Evolutionary conservation across 1,139 yeast genomes (phyloP).

Genomic region (Lodderomyces orthopsilosis): DNA sequence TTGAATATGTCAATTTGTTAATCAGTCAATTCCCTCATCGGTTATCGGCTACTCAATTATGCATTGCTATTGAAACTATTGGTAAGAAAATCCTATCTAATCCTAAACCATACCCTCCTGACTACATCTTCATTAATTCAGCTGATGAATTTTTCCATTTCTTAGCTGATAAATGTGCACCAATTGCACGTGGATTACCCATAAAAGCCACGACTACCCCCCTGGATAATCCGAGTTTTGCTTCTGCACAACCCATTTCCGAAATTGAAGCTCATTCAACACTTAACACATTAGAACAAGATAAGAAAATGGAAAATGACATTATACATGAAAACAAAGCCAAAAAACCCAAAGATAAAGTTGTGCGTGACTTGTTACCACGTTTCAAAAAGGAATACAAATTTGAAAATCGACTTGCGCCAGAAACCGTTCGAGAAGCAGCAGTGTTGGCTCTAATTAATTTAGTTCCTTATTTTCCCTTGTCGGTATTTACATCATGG

Average conservation of each 20-base stretch:
- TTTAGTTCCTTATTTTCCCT: slow-evolving; percentile 54
- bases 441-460: slow-evolving; percentile 47
- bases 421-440: slow-evolving; percentile 53
- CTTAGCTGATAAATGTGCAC: slow-evolving; percentile 37
- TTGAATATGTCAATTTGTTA: slow-evolving; percentile 32
- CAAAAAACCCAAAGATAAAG: slow-evolving; percentile 19
- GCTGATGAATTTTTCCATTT: slow-evolving; percentile 41
- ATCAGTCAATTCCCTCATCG: slow-evolving; percentile 53
- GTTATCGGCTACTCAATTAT: slow-evolving; percentile 56
- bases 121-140: slow-evolving; percentile 20
- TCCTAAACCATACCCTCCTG: slow-evolving; percentile 27
- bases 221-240: slow-evolving; percentile 20
- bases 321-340: slow-evolving; percentile 31
- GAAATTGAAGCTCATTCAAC: slow-evolving; percentile 39
- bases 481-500: slow-evolving; percentile 45
- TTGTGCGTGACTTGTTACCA: slow-evolving; percentile 19
- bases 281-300: slow-evolving; percentile 27
- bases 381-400: slow-evolving; percentile 18
- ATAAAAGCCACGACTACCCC: slow-evolving; percentile 18
- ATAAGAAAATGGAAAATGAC: slow-evolving; percentile 20
- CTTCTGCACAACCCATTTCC: slow-evolving; percentile 40
- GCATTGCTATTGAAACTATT: slow-evolving; percentile 57
- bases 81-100: slow-evolving; percentile 51
- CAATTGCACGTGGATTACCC: slow-evolving; percentile 29
- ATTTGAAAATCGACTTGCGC: slow-evolving; percentile 25